These are phyloP conservation scores for Boletus pseudopeckii DNA, from an alignment of 768 basidiomycete genomes.

Conservation along the genomic window DNA sequence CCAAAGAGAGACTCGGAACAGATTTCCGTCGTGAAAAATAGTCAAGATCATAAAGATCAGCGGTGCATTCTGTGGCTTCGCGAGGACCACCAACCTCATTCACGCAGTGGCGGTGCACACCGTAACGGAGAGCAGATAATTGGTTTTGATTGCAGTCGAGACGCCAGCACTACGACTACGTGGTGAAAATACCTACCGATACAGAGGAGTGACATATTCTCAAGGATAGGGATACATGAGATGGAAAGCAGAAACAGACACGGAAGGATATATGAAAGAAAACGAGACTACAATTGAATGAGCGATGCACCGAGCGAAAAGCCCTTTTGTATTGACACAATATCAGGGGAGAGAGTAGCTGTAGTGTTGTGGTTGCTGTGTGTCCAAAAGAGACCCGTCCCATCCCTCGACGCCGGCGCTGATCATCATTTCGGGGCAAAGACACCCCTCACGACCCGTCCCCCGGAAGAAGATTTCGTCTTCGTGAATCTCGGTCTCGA, in stretches of 20 bases:
- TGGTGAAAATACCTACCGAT: background rate
- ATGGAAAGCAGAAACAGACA: background rate
- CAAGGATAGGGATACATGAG: too few species aligned
- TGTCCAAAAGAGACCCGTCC: background rate
- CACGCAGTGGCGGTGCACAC: too few species aligned
- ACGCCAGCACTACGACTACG: too few species aligned
- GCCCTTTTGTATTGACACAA: background rate
- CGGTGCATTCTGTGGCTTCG: too few species aligned
- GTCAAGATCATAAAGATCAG: too few species aligned
- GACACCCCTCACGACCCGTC: slow-evolving; percentile 7
- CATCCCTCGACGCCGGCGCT: slow-evolving; percentile 5
- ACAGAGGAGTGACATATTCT: background rate
- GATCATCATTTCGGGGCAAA: slow-evolving; percentile 14
- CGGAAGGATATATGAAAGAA: background rate
- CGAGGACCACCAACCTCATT: too few species aligned
- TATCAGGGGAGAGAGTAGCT: background rate
- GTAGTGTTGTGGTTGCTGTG: background rate
- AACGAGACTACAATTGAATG: background rate
- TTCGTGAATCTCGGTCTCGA: background rate
- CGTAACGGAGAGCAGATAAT: too few species aligned
- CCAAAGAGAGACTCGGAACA: too few species aligned
- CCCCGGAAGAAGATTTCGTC: slow-evolving; percentile 1
- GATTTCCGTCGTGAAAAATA: too few species aligned
- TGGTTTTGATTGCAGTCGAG: too few species aligned
- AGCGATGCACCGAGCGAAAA: background rate